These are phyloP conservation scores for Euphrasia arctica DNA, from an alignment of 305 asterid species.

Conservation along the genomic window DNA sequence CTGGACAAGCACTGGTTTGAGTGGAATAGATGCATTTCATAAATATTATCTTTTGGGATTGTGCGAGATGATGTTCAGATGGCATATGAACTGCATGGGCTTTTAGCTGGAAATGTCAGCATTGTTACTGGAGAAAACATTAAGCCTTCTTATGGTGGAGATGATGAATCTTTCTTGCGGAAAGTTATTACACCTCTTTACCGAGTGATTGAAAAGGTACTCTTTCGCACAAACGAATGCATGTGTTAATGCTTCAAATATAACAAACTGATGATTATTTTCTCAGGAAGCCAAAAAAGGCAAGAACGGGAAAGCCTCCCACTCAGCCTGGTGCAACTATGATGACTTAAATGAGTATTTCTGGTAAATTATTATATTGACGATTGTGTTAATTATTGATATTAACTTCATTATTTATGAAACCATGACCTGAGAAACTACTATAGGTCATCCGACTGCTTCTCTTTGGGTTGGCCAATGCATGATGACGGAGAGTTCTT, in stretches of 20 bases:
- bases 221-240: slow-evolving; percentile 19
- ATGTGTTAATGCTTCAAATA: slow-evolving; percentile 19
- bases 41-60: slow-evolving; percentile 8
- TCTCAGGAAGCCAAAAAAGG: slow-evolving; percentile 69
- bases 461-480: slow-evolving; percentile 94
- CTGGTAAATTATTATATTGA: slow-evolving; percentile 47
- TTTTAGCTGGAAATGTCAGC: slow-evolving; percentile 90
- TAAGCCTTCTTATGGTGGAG: slow-evolving; percentile 94
- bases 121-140: slow-evolving; percentile 90
- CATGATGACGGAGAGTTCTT: slow-evolving; percentile 76
- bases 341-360: slow-evolving; percentile 81
- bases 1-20: slow-evolving; percentile 1
- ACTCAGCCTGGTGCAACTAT: slow-evolving; percentile 82
- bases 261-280: slow-evolving; percentile 24
- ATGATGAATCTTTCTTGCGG: slow-evolving; percentile 75
- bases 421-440: slow-evolving; percentile 26
- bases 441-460: slow-evolving; percentile 74
- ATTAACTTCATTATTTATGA: slow-evolving; percentile 22
- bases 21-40: no score
- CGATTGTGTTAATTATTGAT: slow-evolving; percentile 20
- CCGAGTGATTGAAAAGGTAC: slow-evolving; percentile 75
- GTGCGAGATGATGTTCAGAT: slow-evolving; percentile 45
- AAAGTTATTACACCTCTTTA: slow-evolving; percentile 77
- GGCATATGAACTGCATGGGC: slow-evolving; percentile 93
- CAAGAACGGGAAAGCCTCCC: slow-evolving; percentile 70